A percentile compares a stretch with the other conserved stretches of the same genome.
Evolutionary conservation across 768 basidiomycete species (phyloP).

Genomic region (Tylopilus rubrobrunneus): DNA sequence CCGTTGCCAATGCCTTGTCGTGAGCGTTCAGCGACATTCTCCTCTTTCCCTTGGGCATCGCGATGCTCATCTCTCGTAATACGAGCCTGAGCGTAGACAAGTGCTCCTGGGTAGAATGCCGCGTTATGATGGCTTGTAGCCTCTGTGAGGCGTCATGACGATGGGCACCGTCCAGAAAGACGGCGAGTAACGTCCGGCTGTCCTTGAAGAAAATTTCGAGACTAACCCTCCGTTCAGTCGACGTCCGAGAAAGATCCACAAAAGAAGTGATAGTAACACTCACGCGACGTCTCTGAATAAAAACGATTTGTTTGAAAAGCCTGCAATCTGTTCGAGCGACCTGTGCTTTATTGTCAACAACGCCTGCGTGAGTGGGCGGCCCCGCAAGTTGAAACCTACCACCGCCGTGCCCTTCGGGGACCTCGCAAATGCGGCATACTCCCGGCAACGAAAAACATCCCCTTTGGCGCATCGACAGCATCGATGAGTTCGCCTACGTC

Average conservation of each 20-base stretch:
- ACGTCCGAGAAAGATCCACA: neutral
- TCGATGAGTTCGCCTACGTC: conserved; percentile 88
- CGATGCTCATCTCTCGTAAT: conserved; percentile 36
- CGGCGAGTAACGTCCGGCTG: conserved; percentile 79
- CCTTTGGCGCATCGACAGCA: conserved; percentile 77
- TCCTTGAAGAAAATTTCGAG: conserved; percentile 93
- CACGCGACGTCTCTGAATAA: conserved; percentile 90
- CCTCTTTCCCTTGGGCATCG: conserved; percentile 20
- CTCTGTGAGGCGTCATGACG: conserved; percentile 57
- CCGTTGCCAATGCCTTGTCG: conserved; percentile 54
- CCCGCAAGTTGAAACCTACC: conserved; percentile 44
- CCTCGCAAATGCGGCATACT: conserved; percentile 77
- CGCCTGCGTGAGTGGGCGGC: neutral
- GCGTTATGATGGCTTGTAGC: conserved; percentile 45
- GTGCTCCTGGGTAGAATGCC: conserved; percentile 35
- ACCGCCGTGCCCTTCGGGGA: conserved; percentile 78
- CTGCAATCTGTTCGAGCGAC: conserved; percentile 74
- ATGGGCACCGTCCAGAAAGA: conserved; percentile 69
- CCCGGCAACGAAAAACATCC: conserved; percentile 79
- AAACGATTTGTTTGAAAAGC: conserved; percentile 78
- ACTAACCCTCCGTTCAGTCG: conserved; percentile 34
- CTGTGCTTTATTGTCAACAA: conserved; percentile 35
- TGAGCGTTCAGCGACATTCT: conserved; percentile 5
- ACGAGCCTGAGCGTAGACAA: conserved; percentile 44
- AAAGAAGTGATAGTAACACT: conserved; percentile 28